phyloP scores from a whole-genome alignment of 1,284 basidiomycete species.

The Cryptococcus hybrid region DNA sequence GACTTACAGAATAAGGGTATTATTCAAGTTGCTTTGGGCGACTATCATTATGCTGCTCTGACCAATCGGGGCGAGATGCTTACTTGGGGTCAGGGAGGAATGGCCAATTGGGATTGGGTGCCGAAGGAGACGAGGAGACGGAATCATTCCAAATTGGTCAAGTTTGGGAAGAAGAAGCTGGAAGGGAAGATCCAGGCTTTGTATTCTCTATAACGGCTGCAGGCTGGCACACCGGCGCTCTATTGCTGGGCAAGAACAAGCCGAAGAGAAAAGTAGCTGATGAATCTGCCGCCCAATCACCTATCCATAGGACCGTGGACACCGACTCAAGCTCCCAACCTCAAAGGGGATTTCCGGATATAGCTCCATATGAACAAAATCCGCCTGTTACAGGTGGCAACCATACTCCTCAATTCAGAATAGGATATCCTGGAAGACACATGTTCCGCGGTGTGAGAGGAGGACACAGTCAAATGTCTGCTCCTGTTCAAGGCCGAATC shows the following conservation, averaged over 20 bases:
- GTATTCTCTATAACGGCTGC: slow-evolving; percentile 74
- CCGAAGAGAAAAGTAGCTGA: background rate
- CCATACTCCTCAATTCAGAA: background rate
- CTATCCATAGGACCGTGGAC: no score
- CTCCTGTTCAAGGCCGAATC: no score
- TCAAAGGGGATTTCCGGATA: background rate
- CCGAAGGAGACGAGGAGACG: background rate
- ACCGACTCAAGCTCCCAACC: no score
- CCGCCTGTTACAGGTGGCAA: background rate
- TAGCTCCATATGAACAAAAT: background rate
- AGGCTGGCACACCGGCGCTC: slow-evolving; percentile 84
- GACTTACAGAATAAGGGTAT: slow-evolving; percentile 68
- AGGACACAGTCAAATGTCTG: background rate
- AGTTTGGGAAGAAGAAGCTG: background rate
- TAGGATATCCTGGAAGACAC: background rate
- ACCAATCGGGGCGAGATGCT: slow-evolving; percentile 71
- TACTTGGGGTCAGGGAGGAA: slow-evolving; percentile 77
- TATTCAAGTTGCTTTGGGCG: slow-evolving; percentile 81
- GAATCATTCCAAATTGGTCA: background rate
- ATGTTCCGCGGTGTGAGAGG: background rate
- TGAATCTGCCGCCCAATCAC: background rate
- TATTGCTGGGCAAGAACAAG: slow-evolving; percentile 63
- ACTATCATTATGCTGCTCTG: slow-evolving; percentile 84
- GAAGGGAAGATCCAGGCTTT: slow-evolving; percentile 50
- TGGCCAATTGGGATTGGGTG: slow-evolving; percentile 78